phyloP scores from a whole-genome alignment of 306 rosid species.

The Vicia faba region DNA sequence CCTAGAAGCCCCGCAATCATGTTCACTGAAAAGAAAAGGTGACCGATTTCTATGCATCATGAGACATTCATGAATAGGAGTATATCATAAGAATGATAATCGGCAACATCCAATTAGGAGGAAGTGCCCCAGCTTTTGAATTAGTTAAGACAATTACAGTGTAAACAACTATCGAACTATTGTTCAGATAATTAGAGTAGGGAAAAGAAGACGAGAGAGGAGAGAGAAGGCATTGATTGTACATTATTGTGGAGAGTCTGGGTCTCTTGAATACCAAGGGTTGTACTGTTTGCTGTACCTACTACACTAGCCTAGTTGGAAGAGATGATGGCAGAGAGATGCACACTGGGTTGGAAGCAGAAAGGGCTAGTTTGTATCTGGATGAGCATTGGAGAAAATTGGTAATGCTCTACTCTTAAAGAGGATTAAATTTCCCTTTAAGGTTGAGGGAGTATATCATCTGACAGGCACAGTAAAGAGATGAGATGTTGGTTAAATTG shows the following conservation, averaged over 20 bases:
- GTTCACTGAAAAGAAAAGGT: conserved; percentile 58
- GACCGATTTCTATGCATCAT: conserved; percentile 26
- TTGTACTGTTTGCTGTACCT: neutral
- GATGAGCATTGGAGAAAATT: neutral
- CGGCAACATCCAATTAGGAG: conserved; percentile 3
- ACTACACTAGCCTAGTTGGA: neutral
- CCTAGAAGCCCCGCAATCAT: conserved; percentile 55
- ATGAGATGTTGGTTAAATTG: neutral
- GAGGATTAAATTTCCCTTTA: neutral
- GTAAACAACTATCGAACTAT: conserved; percentile 9
- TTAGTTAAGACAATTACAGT: neutral
- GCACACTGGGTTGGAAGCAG: conserved; percentile 2
- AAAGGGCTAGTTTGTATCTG: neutral
- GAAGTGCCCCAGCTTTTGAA: conserved; percentile 7
- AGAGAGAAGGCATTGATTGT: neutral
- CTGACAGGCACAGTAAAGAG: neutral
- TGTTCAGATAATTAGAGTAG: neutral
- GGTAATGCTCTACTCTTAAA: neutral
- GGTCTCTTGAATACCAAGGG: neutral
- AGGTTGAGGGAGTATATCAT: neutral
- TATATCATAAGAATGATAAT: conserved; percentile 25
- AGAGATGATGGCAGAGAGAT: neutral
- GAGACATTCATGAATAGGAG: conserved; percentile 26
- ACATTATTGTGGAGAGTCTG: neutral
- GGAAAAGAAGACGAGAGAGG: neutral